Conservation (phyloP, 768 basidiomycete species). For the Epithele typhae region DNA sequence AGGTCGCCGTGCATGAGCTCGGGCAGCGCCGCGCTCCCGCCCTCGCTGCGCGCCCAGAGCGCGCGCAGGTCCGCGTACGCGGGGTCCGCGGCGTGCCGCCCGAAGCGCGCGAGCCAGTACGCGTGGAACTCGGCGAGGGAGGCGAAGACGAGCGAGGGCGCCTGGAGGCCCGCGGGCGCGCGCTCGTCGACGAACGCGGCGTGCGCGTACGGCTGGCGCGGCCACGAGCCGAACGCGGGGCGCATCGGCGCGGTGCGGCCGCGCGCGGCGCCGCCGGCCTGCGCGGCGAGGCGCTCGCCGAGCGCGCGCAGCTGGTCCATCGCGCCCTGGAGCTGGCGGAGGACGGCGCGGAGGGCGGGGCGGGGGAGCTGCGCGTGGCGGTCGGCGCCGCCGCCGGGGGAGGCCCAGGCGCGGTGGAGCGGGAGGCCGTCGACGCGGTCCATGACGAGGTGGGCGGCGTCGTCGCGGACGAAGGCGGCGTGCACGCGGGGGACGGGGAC, state of each 20-base stretch:
- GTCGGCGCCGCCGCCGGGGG: not conserved
- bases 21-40: not conserved
- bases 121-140: not conserved
- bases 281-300: too few species aligned
- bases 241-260: not conserved
- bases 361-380: not conserved
- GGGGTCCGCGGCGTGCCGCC: not conserved
- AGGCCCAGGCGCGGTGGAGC: not conserved
- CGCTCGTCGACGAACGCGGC: not conserved
- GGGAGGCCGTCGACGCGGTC: not conserved
- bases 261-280: too few species aligned
- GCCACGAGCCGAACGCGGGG: not conserved
- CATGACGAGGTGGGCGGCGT: conserved; percentile 1
- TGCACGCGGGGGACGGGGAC: not conserved
- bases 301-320: not conserved
- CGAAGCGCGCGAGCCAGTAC: not conserved
- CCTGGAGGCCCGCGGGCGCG: too few species aligned
- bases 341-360: not conserved
- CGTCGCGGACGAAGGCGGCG: not conserved
- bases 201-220: not conserved
- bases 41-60: not conserved
- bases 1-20: conserved; percentile 36
- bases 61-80: not conserved
- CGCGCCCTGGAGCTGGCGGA: not conserved
- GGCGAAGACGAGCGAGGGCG: not conserved